Percentiles rank a stretch among this genome's conserved stretches.
These are phyloP conservation scores for Colletotrichum sansevieriae DNA, from an alignment of 2,329 filamentous ascomycete species.

Conservation along the genomic window DNA sequence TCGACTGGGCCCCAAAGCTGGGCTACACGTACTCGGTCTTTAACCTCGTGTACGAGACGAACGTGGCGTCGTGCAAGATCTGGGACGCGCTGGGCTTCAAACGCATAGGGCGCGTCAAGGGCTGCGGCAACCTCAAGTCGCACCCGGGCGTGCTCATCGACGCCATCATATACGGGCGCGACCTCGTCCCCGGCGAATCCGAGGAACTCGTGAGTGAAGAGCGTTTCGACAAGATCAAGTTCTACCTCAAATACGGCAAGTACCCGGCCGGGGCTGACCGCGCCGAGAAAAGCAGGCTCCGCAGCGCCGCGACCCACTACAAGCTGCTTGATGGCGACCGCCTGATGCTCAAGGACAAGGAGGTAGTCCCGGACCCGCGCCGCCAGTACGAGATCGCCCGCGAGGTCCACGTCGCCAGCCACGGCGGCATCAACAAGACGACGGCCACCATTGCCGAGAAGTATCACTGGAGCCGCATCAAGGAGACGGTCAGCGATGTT, in stretches of 20 bases:
- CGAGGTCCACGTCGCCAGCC: conserved; percentile 78
- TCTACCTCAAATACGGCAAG: conserved; percentile 93
- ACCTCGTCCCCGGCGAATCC: conserved; percentile 65
- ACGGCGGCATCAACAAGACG: conserved; percentile 98
- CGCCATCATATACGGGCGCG: conserved; percentile 82
- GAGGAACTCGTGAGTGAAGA: conserved; percentile 93
- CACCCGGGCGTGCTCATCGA: conserved; percentile 78
- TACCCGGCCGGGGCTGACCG: conserved; percentile 95
- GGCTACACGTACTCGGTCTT: conserved; percentile 95
- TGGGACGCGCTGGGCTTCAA: conserved; percentile 96
- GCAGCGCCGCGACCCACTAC: conserved; percentile 95
- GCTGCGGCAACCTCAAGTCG: conserved; percentile 77
- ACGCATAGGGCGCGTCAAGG: conserved; percentile 86
- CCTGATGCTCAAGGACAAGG: conserved; percentile 97
- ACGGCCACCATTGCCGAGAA: conserved; percentile 93
- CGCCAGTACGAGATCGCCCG: conserved; percentile 92
- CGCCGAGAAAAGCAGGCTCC: conserved; percentile 93
- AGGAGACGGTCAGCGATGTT: conserved; percentile 94
- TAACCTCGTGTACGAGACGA: conserved; percentile 94
- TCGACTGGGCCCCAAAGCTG: conserved; percentile 83
- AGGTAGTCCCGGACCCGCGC: conserved; percentile 91
- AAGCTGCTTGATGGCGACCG: conserved; percentile 83
- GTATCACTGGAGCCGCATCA: conserved; percentile 98
- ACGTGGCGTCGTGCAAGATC: conserved; percentile 88
- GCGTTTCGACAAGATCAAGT: conserved; percentile 98